Percentiles rank a stretch among this genome's conserved stretches.
Conservation (phyloP, 371 early-diverging fungal genomes). For the Apophysomyces sp. region DNA sequence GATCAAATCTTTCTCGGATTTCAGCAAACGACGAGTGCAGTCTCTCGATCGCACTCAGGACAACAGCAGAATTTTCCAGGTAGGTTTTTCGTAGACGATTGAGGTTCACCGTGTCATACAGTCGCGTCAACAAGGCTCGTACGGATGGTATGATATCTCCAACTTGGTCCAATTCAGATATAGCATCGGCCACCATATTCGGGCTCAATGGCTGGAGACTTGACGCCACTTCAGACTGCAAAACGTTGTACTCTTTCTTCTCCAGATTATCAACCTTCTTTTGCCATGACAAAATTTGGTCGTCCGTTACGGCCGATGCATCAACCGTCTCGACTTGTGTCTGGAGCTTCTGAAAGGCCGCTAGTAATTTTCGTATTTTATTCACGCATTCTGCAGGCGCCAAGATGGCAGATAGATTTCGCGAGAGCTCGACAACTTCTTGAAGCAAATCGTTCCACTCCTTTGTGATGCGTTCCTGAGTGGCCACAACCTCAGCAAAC, state of each 20-base stretch:
- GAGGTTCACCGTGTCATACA: constrained; percentile 43
- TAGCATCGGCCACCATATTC: constrained; percentile 6
- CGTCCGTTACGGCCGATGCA: constrained; percentile 20
- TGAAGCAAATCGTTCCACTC: constrained; percentile 26
- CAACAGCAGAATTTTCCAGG: constrained; percentile 27
- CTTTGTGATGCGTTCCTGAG: constrained; percentile 10
- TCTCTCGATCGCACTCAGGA: constrained; percentile 3
- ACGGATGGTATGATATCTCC: constrained; percentile 30
- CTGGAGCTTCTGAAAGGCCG: constrained; percentile 13
- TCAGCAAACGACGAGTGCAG: constrained; percentile 3
- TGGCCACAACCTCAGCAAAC: constrained; percentile 7
- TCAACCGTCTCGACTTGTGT: constrained; percentile 19
- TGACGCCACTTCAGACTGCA: constrained; percentile 15
- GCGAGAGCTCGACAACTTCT: constrained; percentile 18
- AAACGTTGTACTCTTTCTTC: constrained; percentile 24
- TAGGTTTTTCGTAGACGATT: constrained; percentile 44
- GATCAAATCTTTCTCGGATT: constrained; percentile 1
- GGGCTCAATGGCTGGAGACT: constrained; percentile 11
- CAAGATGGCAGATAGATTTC: constrained; percentile 19
- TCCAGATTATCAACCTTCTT: constrained; percentile 33
- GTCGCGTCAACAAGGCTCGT: constrained; percentile 22
- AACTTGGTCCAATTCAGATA: constrained; percentile 25
- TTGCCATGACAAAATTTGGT: constrained; percentile 39
- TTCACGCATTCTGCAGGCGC: constrained; percentile 30
- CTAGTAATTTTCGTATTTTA: constrained; percentile 20